phyloP scores from a whole-genome alignment of 2,329 filamentous ascomycete genomes.

The Sclerotiophoma versabilis region DNA sequence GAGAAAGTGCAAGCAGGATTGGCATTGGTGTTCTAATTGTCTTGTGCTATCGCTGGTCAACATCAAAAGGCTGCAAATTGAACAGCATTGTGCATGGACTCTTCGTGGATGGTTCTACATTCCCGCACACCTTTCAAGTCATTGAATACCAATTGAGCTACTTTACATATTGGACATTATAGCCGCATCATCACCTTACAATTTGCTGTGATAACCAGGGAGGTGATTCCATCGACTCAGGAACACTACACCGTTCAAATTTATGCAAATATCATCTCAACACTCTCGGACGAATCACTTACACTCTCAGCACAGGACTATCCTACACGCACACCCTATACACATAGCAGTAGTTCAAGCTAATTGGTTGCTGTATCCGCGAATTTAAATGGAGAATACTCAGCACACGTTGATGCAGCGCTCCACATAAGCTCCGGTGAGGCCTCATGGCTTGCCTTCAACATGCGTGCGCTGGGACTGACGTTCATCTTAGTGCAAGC shows the following conservation, averaged over 20 bases:
- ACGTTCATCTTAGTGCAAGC: too few relatives aligned
- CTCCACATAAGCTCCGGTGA: conserved; percentile 60
- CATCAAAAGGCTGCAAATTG: conserved; percentile 65
- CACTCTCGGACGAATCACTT: conserved; percentile 37
- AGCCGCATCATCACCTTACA: conserved; percentile 61
- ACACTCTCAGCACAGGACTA: conserved; percentile 40
- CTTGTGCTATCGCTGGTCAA: conserved; percentile 61
- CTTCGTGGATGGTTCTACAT: conserved; percentile 39
- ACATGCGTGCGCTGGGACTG: conserved; percentile 55
- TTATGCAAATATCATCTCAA: conserved; percentile 58
- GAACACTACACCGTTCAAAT: conserved; percentile 49
- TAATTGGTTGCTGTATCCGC: conserved; percentile 31
- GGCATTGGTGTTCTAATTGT: conserved; percentile 55
- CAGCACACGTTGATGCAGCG: conserved; percentile 50
- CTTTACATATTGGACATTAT: conserved; percentile 41
- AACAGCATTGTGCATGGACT: conserved; percentile 42
- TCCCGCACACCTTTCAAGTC: not conserved
- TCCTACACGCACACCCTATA: conserved; percentile 55
- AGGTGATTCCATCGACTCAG: conserved; percentile 49
- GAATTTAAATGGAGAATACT: conserved; percentile 25
- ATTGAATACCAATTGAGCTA: not conserved
- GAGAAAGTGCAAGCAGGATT: too few relatives aligned
- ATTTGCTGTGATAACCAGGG: conserved; percentile 56
- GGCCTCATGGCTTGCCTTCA: conserved; percentile 61
- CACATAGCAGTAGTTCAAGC: conserved; percentile 39